Base-by-base conservation (phyloP, 139 green algal genomes). In the Gonium pectorale region DNA sequence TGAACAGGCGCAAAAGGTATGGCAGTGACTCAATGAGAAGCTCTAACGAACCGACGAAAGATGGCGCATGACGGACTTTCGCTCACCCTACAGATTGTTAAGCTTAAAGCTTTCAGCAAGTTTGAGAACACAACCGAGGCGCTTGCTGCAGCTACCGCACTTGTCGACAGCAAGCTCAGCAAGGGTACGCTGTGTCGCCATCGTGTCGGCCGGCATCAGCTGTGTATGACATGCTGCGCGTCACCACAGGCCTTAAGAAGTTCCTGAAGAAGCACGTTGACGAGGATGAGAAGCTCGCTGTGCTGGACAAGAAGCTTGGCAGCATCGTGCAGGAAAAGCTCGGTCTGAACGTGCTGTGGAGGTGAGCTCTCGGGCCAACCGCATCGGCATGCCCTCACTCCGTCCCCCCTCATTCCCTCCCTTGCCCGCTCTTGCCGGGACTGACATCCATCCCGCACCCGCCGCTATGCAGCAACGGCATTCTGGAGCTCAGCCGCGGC, bases 271-370 rank as follows among this genome's bases (percentile, higher is more conserved):
- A 99, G 90, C 88, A 99, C 79, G 94, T 86, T 21, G 41, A 40
- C 5, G 93, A 80, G 29, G 94, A 89, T 40, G 97, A 99, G 37
- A 97, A 95, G 62, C 92, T 99, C 31, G 96, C 94, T 6, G 89
- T 99, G 21, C 79, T 97, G 44, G 98, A 99, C 84, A 93, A 97
- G 59, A 99, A 99, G 93, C 94, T 99, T 37, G 98, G 98, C 29
- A 94, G 85, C 81, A 87, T 99, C 37, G 97, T 99, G 80, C 99
- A 99, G 90, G 98, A 99, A 88, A 99, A 99, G 91, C 89, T 99
- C 35, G 97, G 94, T 44, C 97, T 99, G 74, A 88, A 89, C 59
- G 99, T 97, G 91, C 82, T 99, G 11, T 93, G 92, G 87, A 95
- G 83, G 92, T 95, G 69, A 64, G 85, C 31, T 31, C 3, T 35